Evolutionary conservation across 495 filamentous ascomycete species (phyloP).

Genomic region (Pseudotulostoma volvatum): DNA sequence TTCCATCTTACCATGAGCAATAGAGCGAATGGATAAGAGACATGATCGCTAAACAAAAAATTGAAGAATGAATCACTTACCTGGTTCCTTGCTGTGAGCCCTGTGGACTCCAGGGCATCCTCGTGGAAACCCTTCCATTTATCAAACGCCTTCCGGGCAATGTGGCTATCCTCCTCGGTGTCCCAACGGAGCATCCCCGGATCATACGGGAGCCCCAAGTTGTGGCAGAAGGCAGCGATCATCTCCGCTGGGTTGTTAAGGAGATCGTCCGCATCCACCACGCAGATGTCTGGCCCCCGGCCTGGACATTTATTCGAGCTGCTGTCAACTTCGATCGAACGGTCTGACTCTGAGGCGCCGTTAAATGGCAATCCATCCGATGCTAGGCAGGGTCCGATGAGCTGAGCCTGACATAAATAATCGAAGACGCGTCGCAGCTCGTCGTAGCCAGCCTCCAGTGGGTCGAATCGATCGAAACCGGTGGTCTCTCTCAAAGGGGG

Average conservation of each 20-base stretch:
- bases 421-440: constrained; percentile 78
- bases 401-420: constrained; percentile 44
- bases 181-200: constrained; percentile 72
- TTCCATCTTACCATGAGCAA: constrained; percentile 1
- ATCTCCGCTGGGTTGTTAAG: constrained; percentile 62
- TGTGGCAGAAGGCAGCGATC: constrained; percentile 61
- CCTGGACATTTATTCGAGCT: constrained; percentile 9
- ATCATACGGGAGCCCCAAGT: constrained; percentile 54
- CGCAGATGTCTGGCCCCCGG: constrained; percentile 46
- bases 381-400: constrained; percentile 47
- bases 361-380: constrained; percentile 21
- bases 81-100: constrained; percentile 49
- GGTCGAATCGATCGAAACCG: constrained; percentile 73
- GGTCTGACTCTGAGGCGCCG: constrained; percentile 1
- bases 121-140: constrained; percentile 97
- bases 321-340: constrained; percentile 9
- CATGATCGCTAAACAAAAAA: no score
- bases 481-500: constrained; percentile 68
- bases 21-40: neutral
- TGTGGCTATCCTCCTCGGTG: constrained; percentile 44
- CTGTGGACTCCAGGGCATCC: constrained; percentile 68
- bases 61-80: constrained; percentile 35
- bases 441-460: constrained; percentile 73
- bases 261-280: constrained; percentile 91
- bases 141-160: constrained; percentile 57